These are phyloP conservation scores for Trichoderma orchidacearum DNA, from an alignment of 495 filamentous ascomycete species.

Conservation along the genomic window DNA sequence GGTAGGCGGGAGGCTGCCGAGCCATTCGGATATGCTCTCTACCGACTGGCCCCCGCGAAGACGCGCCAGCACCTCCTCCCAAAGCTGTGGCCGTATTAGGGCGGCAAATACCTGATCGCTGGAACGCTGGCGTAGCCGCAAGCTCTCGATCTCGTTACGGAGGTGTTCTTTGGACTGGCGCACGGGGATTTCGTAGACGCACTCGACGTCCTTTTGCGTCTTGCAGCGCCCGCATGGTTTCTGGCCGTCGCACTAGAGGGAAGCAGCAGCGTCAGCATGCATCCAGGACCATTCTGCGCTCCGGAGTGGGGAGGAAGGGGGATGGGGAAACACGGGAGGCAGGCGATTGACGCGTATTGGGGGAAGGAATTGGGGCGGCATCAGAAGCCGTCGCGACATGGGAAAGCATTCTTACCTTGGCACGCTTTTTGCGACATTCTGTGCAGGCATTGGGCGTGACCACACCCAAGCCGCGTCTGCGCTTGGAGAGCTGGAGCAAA, in stretches of 20 bases:
- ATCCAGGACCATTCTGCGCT: neutral
- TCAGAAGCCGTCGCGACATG: too few species aligned
- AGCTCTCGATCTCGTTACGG: slow-evolving; percentile 34
- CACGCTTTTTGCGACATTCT: slow-evolving; percentile 43
- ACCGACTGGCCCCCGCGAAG: slow-evolving; percentile 34
- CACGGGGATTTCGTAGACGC: slow-evolving; percentile 38
- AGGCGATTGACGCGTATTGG: too few species aligned
- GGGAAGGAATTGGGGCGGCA: too few species aligned
- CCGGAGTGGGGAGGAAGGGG: neutral
- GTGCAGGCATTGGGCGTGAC: slow-evolving; percentile 44
- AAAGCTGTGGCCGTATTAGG: slow-evolving; percentile 23
- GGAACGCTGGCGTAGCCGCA: slow-evolving; percentile 30
- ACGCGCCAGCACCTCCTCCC: slow-evolving; percentile 33
- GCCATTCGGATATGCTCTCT: slow-evolving; percentile 32
- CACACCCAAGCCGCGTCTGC: slow-evolving; percentile 34
- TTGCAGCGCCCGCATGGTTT: slow-evolving; percentile 37
- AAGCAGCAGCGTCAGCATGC: slow-evolving; percentile 1
- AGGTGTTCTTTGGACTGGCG: slow-evolving; percentile 41
- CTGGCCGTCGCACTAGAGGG: slow-evolving; percentile 38
- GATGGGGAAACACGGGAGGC: neutral
- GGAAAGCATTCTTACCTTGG: slow-evolving; percentile 27
- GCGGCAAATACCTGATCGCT: slow-evolving; percentile 33
- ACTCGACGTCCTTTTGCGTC: slow-evolving; percentile 31
- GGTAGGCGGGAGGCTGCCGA: slow-evolving; percentile 17
- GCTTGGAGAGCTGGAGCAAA: slow-evolving; percentile 18